These are phyloP conservation scores for Ustilago lituana DNA, from an alignment of 1,284 basidiomycete genomes.

Conservation along the genomic window DNA sequence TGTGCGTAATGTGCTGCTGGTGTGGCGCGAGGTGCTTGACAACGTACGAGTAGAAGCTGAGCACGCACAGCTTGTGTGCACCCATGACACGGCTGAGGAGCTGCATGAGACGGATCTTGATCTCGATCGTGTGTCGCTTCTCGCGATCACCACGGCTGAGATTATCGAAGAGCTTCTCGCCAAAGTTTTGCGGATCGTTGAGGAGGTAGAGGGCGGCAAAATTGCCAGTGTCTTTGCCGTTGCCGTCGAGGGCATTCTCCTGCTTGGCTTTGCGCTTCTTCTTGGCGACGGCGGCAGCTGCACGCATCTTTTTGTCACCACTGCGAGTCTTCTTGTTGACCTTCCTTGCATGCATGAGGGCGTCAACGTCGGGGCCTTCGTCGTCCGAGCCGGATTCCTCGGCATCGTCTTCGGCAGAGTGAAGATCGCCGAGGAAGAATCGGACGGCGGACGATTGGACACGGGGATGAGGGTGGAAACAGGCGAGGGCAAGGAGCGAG, in stretches of 20 bases:
- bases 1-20: conserved; percentile 91
- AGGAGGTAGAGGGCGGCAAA: conserved; percentile 93
- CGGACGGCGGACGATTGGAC: conserved; percentile 96
- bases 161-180: conserved; percentile 90
- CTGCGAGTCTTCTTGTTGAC: conserved; percentile 64
- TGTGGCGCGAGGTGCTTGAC: conserved; percentile 90
- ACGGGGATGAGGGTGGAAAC: conserved; percentile 91
- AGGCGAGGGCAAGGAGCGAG: conserved; percentile 88
- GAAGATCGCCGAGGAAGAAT: conserved; percentile 85
- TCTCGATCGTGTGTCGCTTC: conserved; percentile 86
- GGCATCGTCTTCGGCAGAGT: conserved; percentile 61
- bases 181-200: conserved; percentile 94
- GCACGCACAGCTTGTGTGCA: conserved; percentile 88
- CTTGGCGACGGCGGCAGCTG: conserved; percentile 56
- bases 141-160: conserved; percentile 79
- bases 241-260: conserved; percentile 45
- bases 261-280: conserved; percentile 52
- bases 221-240: conserved; percentile 70
- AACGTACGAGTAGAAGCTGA: conserved; percentile 97
- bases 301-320: conserved; percentile 62
- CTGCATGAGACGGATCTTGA: conserved; percentile 97
- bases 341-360: conserved; percentile 62
- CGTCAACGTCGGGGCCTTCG: conserved; percentile 52
- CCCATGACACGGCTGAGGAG: conserved; percentile 95
- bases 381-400: conserved; percentile 48